Conservation (phyloP, 352 stramenopile genomes). For the Thalassiosira sp. region DNA sequence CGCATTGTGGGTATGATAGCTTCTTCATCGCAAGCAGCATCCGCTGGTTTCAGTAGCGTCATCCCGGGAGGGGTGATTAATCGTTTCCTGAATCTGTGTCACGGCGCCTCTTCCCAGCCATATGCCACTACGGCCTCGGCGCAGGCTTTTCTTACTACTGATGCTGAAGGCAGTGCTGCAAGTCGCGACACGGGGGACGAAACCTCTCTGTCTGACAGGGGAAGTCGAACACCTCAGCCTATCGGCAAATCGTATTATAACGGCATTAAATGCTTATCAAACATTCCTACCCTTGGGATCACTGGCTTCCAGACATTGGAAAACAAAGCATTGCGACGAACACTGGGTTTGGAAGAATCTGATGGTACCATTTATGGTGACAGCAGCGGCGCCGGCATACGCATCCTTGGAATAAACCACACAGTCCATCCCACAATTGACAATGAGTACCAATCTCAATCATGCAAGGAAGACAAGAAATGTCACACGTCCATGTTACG, state of each 20-base stretch:
- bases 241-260: not conserved
- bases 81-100: constrained; percentile 19
- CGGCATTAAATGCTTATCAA: constrained; percentile 1
- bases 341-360: constrained; percentile 1
- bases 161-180: constrained; percentile 6
- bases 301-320: constrained; percentile 30
- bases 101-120: not conserved
- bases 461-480: constrained; percentile 16
- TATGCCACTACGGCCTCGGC: not conserved
- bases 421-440: constrained; percentile 6
- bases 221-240: not conserved
- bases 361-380: not conserved
- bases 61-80: constrained; percentile 25
- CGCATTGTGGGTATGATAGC: constrained; percentile 22
- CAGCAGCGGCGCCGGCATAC: constrained; percentile 14
- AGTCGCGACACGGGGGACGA: not conserved
- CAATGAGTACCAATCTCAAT: constrained; percentile 4
- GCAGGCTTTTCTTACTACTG: not conserved
- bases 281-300: constrained; percentile 27
- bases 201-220: constrained; percentile 1
- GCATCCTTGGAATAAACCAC: constrained; percentile 31
- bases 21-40: constrained; percentile 10
- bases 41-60: not conserved
- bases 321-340: constrained; percentile 27
- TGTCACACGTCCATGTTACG: constrained; percentile 14